Base-by-base conservation (phyloP, 495 filamentous ascomycete species). In the Penicillium silybi region DNA sequence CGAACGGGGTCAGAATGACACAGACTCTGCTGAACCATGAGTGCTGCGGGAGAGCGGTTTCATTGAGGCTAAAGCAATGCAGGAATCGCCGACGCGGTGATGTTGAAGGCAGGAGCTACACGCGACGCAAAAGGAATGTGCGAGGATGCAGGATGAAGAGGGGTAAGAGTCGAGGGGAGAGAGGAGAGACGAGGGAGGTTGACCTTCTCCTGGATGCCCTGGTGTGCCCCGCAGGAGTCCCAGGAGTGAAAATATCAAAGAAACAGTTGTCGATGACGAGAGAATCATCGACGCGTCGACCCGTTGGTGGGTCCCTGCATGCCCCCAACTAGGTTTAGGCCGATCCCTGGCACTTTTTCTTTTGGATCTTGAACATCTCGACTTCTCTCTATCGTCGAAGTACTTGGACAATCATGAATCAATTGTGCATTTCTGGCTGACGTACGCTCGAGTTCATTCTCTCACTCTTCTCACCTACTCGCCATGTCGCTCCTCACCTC, bases 341-440 rank as follows among this genome's bases (percentile, higher is more conserved):
- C 32, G 34, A 49, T 49, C 47, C 34, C 38, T 37, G 47, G 23
- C 39, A 34, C 22, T 49, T 49, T 49, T 44, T 23, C 27, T 39
- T 15, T n/a, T 23, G 23, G 23, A 48, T 26, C 46, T 35, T 32
- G 20, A 32, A 47, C 26, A n/a, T n/a, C 29, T 32, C 10, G 11
- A 10, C 10, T 13, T 32, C 29, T 32, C 11, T 13, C 26, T 32
- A 3, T 13, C 1, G 11, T 32, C 29, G 10, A 13, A 10, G 9
- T 32, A 32, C 9, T 13, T 32, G 2, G 9, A 32, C 29, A 10
- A 32, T 10, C 10, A 32, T 32, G 29, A 32, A 32, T 32, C 29
- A 32, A 11, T 32, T 25, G 41, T 17, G 27, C 20, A 22, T 37
- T 38, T 39, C n/a, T 13, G 16, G 13, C 22, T 20, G 11, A n/a